Evolutionary conservation across 2,329 filamentous ascomycete species (phyloP).

Genomic region (Delphinella strobiligena): DNA sequence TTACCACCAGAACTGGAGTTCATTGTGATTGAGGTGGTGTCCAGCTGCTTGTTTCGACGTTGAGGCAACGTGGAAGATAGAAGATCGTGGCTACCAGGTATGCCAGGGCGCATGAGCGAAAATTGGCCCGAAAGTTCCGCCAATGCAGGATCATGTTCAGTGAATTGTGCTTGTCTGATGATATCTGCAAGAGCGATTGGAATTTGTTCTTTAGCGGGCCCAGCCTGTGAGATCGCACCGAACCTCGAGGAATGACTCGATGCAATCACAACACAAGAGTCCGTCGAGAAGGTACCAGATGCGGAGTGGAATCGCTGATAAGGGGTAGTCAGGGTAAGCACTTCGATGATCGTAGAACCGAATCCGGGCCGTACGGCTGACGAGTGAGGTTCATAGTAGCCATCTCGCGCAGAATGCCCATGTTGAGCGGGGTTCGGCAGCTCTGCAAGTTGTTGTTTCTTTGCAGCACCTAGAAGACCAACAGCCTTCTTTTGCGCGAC

Average conservation of each 20-base stretch:
- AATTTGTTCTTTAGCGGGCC: slow-evolving; percentile 1
- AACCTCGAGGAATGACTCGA: neutral
- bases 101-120: too few relatives aligned
- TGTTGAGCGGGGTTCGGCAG: too few relatives aligned
- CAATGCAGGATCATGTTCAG: neutral
- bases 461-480: slow-evolving; percentile 5
- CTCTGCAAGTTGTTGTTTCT: slow-evolving; percentile 1
- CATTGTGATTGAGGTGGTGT: neutral
- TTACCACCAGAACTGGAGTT: neutral
- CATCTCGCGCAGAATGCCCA: too few relatives aligned
- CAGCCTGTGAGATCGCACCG: slow-evolving; percentile 1
- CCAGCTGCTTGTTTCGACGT: too few relatives aligned
- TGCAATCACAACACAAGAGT: slow-evolving; percentile 10
- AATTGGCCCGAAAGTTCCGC: too few relatives aligned
- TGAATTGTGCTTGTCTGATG: slow-evolving; percentile 3
- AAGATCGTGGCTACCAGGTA: too few relatives aligned
- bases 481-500: slow-evolving; percentile 3
- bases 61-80: too few relatives aligned
- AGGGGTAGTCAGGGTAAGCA: slow-evolving; percentile 25
- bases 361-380: neutral
- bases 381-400: too few relatives aligned
- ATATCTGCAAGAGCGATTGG: slow-evolving; percentile 7
- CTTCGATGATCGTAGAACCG: slow-evolving; percentile 1
- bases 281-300: slow-evolving; percentile 35
- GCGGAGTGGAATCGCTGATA: slow-evolving; percentile 25